Evolutionary conservation across 1,284 basidiomycete genomes (phyloP), one percentile per base, ranked within the genome.

Genomic region (Ceratobasidium papillatum): DNA sequence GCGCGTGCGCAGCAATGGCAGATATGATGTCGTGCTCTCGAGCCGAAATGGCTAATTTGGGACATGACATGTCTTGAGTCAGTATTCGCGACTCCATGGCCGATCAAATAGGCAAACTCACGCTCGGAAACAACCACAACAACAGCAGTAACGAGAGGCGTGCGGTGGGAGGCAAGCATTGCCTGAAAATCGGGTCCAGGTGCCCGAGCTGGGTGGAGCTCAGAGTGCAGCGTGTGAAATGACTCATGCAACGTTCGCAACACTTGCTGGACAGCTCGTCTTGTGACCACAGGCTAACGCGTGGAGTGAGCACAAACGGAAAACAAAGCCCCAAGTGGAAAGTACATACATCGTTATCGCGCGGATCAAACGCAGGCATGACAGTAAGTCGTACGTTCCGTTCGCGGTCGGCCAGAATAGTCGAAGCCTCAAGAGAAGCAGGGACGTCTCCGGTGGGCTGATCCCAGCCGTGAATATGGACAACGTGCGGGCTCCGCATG

Each of bases 101-200:
- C 36, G 36, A 59, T 49, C 34, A 62, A 62, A 9, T 2, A 43
- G 49, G n/a, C 25, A 38, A 8, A 61, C 75, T 32, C n/a, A 75
- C 75, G 73, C 56, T 74, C 47, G 22, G 73, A 76, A 14, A 75
- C 58, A 19, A 74, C 66, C 14, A 76, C 36, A 7, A 75, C 62
- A n/a, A 72, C 66, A 38, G 75, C 75, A 19, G 75, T 76, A 49
- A 72, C 68, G 27, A 75, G 66, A 1, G 75, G 73, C 4, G 75
- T 74, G 43, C 73, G 58, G 38, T 68, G 59, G n/a, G 66, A 76
- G 25, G 75, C 61, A 34, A 72, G 61, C 34, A 76, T 63, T 25
- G 61, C 74, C 22, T 52, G 62, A 45, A 72, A 75, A 34, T 62
- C 74, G 74, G 73, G 66, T 12, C 73, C 52, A 25, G 63, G 41